phyloP scores from a whole-genome alignment of 345 rosid species.

The Nasturtium officinale region DNA sequence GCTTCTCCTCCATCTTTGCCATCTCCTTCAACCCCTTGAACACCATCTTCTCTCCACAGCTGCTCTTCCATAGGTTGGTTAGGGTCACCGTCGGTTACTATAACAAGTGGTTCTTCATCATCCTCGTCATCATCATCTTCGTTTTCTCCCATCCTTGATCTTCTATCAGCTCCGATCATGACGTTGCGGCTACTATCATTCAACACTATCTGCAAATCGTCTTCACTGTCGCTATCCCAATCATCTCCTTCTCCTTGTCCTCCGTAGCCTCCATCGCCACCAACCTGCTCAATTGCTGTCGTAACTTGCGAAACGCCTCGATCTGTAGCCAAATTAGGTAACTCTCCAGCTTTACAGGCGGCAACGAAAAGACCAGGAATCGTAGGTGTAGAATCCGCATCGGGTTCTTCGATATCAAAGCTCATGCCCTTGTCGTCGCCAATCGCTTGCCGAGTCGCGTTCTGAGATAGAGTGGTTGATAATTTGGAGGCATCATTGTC shows the following conservation, averaged over 20 bases:
- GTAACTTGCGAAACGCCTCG: slow-evolving; percentile 28
- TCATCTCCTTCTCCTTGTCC: slow-evolving; percentile 55
- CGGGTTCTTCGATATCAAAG: slow-evolving; percentile 84
- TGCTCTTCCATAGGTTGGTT: slow-evolving; percentile 65
- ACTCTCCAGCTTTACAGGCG: slow-evolving; percentile 30
- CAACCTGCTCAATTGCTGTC: slow-evolving; percentile 18
- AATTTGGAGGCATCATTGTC: slow-evolving; percentile 35
- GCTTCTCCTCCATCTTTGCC: slow-evolving; percentile 61
- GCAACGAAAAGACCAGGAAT: slow-evolving; percentile 64
- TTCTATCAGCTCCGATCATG: slow-evolving; percentile 58
- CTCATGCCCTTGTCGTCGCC: slow-evolving; percentile 47
- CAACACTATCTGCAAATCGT: slow-evolving; percentile 91
- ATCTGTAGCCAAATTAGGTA: slow-evolving; percentile 37
- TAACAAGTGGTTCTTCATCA: slow-evolving; percentile 67
- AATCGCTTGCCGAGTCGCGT: slow-evolving; percentile 27
- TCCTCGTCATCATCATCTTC: slow-evolving; percentile 80
- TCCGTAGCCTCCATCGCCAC: slow-evolving; percentile 28
- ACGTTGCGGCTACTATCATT: slow-evolving; percentile 66
- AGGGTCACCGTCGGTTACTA: slow-evolving; percentile 67
- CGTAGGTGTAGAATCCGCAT: slow-evolving; percentile 46
- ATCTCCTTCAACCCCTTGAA: slow-evolving; percentile 53
- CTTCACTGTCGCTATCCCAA: slow-evolving; percentile 98
- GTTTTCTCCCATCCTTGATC: slow-evolving; percentile 50
- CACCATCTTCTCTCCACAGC: slow-evolving; percentile 73
- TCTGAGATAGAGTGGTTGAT: slow-evolving; percentile 20